phyloP scores from a whole-genome alignment of 179 eudicot genomes.

The Heliamphora pulchella region DNA sequence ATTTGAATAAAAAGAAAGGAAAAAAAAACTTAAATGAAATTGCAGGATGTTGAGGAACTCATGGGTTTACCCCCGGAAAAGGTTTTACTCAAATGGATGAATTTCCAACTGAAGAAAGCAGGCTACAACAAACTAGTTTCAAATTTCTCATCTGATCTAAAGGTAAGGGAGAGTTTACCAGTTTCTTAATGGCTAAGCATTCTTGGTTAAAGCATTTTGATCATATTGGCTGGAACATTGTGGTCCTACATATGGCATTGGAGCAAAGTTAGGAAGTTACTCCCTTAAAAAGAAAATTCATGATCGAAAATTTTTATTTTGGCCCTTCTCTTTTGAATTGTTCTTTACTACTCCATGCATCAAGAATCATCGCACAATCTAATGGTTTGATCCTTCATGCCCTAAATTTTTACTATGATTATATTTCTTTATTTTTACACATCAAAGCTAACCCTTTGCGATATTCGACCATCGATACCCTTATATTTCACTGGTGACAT shows the following conservation, averaged over 20 bases:
- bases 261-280: neutral
- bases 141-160: conserved; percentile 87
- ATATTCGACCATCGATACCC: no score
- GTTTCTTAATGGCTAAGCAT: neutral
- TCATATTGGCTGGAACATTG: neutral
- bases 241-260: neutral
- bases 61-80: conserved; percentile 95
- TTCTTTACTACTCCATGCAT: neutral
- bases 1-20: conserved; percentile 61
- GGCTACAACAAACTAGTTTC: conserved; percentile 62
- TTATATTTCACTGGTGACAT: no score
- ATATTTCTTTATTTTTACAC: no score
- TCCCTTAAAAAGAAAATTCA: neutral
- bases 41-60: conserved; percentile 90
- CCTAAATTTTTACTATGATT: neutral
- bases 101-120: conserved; percentile 74
- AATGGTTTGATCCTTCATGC: neutral
- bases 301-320: no score
- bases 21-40: neutral
- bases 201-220: no score
- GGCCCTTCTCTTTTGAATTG: neutral
- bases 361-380: neutral
- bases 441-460: no score
- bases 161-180: conserved; percentile 42
- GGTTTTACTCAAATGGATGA: conserved; percentile 95